A percentile compares a stretch with the other conserved stretches of the same genome.
Evolutionary conservation across 345 rosid species (phyloP).

Genomic region (Eutrema japonicum): DNA sequence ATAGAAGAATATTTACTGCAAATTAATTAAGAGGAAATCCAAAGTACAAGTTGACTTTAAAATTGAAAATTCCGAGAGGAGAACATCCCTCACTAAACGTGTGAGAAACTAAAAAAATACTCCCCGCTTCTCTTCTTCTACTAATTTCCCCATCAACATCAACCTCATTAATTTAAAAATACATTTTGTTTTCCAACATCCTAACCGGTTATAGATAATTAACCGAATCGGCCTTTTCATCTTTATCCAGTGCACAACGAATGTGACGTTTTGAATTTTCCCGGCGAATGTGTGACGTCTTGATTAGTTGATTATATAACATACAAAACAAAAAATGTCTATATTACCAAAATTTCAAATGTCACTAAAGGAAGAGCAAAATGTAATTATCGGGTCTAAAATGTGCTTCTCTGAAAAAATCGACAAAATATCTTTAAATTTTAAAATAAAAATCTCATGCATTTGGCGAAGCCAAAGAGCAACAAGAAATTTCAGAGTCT

Average conservation of each 20-base stretch:
- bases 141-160: neutral
- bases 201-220: no score
- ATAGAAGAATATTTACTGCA: neutral
- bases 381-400: constrained; percentile 28
- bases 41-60: constrained; percentile 35
- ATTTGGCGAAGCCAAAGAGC: constrained; percentile 18
- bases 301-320: no score
- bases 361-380: neutral
- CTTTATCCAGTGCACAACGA: neutral
- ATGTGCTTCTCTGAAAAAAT: constrained; percentile 14
- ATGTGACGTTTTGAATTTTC: neutral
- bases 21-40: neutral
- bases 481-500: neutral
- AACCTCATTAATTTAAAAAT: neutral
- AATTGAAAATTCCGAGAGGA: constrained; percentile 5
- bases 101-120: constrained; percentile 32
- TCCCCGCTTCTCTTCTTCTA: neutral
- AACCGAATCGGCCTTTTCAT: neutral
- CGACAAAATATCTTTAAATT: neutral
- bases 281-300: no score
- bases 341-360: constrained; percentile 4
- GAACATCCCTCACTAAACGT: constrained; percentile 26
- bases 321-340: constrained; percentile 4
- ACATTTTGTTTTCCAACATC: no score
- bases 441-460: neutral